Evolutionary conservation across 1,284 basidiomycete genomes (phyloP), one percentile per base, ranked within the genome.

Genomic region (Fomitiporia mediterranea): DNA sequence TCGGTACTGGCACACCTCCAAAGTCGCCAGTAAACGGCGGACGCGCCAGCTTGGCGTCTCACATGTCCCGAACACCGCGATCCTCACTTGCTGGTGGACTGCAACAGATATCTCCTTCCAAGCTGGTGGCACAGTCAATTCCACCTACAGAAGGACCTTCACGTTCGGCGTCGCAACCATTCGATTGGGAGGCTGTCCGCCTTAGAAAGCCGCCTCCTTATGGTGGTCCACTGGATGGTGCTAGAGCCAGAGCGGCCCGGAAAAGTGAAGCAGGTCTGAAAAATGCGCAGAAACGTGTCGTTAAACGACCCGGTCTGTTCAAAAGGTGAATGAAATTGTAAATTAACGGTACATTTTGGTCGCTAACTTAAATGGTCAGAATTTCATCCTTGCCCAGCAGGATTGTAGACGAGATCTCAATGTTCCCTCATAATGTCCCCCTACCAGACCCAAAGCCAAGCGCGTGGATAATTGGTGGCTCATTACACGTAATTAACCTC

Each of bases 101-200:
- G 23, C 44, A 19, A n/a, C 44, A 46, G 27, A 46, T 46, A 6
- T 46, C 44, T 2, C 44, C 44, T 46, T 46, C 44, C 25, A 44
- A 46, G n/a, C 13, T 58, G 7, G 30, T 30, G 11, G 32, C 48
- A 8, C 37, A 56, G 13, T 28, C 47, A n/a, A 40, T 44, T 15
- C 51, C 58, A n/a, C 58, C 58, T 5, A 23, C 19, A 1, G 54
- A 56, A n/a, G 25, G 82, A 0, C 81, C 85, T 1, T 90, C 87
- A 1, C 74, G 84, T 40, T 88, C 86, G 11, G 83, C 84, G 0
- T 83, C 84, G 9, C 69, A 77, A 8, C 84, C 87, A 0, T 90
- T 91, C 65, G 89, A 91, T 71, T 91, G 89, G 89, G 84, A 87
- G 39, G 89, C 89, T 0, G 89, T 82, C 7, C 74, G 83, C 19